phyloP scores from a whole-genome alignment of 2,329 filamentous ascomycete species.

The Zymoseptoria crescenta region DNA sequence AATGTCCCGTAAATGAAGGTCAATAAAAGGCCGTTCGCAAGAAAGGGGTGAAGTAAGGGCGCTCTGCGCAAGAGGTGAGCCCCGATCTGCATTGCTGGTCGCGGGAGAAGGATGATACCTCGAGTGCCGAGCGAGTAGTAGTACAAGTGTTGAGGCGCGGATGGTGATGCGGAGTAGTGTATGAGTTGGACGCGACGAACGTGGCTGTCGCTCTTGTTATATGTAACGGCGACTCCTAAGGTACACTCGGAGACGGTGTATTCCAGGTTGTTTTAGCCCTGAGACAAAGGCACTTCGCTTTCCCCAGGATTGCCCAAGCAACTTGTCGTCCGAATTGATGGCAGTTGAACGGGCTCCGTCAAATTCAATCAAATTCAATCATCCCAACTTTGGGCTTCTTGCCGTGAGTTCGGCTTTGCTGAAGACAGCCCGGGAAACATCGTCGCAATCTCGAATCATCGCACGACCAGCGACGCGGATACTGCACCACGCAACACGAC shows the following conservation, averaged over 20 bases:
- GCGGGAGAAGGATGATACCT: not conserved
- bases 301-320: not conserved
- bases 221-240: not conserved
- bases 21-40: not conserved
- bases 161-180: not conserved
- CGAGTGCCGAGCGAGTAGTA: not conserved
- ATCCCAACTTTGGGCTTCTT: not conserved
- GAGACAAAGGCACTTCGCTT: not conserved
- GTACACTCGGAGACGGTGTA: not conserved
- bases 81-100: not conserved
- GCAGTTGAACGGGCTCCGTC: not conserved
- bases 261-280: not conserved
- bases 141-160: not conserved
- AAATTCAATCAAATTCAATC: not conserved
- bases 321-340: not conserved
- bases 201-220: not conserved
- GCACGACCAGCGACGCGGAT: not conserved
- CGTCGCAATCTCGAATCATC: not conserved
- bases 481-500: not conserved
- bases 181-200: not conserved
- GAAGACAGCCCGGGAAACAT: not conserved
- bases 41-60: not conserved
- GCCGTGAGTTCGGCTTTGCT: not conserved
- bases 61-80: not conserved
- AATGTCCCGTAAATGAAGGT: not conserved